Evolutionary conservation across 2,329 filamentous ascomycete genomes (phyloP).

Genomic region (Diaporthe longicolla): DNA sequence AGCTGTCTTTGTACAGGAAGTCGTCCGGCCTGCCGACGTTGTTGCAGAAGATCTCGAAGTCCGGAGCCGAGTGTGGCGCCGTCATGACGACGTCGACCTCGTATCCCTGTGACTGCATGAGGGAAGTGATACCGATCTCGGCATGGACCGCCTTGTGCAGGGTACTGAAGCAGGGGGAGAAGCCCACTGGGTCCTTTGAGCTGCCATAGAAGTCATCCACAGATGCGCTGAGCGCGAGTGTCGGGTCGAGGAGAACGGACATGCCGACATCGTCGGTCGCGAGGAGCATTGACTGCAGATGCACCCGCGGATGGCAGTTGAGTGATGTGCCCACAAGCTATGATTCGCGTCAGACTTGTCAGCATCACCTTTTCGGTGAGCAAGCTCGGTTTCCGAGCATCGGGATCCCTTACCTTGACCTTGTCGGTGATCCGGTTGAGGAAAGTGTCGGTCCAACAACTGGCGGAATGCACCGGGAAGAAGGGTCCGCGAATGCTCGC

Average conservation of each 20-base stretch:
- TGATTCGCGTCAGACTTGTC: background rate
- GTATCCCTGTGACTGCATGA: constrained; percentile 49
- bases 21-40: constrained; percentile 44
- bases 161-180: constrained; percentile 48
- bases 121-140: constrained; percentile 48
- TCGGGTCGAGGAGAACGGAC: constrained; percentile 50
- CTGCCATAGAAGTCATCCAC: constrained; percentile 46
- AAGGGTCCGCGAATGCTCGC: constrained; percentile 53
- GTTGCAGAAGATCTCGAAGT: constrained; percentile 40
- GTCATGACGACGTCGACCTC: constrained; percentile 51
- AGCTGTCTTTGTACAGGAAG: constrained; percentile 46
- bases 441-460: constrained; percentile 53
- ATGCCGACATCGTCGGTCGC: constrained; percentile 53
- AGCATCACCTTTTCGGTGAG: background rate
- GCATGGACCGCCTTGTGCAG: constrained; percentile 47
- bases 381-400: background rate
- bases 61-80: constrained; percentile 45
- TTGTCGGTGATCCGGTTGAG: constrained; percentile 50
- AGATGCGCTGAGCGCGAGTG: constrained; percentile 41
- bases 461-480: constrained; percentile 49
- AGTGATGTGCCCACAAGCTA: constrained; percentile 54
- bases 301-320: constrained; percentile 51
- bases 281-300: constrained; percentile 53
- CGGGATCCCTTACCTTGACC: constrained; percentile 48
- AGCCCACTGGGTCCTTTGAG: constrained; percentile 45